Percentiles rank a stretch among this genome's conserved stretches.
Evolutionary conservation across 805 yeast species (phyloP).

Genomic region (Geotrichum ghanense): DNA sequence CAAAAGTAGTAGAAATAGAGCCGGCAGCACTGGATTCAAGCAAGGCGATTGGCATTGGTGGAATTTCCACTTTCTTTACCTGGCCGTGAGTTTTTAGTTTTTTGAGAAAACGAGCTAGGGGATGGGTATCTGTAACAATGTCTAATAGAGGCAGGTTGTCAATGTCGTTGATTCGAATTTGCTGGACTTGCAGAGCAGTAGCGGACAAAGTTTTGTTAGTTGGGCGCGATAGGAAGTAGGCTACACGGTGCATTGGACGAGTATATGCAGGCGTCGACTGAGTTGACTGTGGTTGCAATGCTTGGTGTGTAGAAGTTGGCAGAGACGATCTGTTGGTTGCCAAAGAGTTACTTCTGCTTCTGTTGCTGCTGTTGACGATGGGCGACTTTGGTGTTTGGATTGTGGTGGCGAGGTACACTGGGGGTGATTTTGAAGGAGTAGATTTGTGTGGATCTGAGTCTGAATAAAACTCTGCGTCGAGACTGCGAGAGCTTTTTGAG

Average conservation of each 20-base stretch:
- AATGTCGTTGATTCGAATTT: neutral
- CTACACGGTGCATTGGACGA: neutral
- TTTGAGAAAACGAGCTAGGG: neutral
- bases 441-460: too few relatives aligned
- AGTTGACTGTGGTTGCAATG: too few relatives aligned
- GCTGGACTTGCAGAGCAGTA: neutral
- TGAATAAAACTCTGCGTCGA: too few relatives aligned
- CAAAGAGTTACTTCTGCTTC: too few relatives aligned
- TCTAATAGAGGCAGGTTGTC: neutral
- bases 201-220: neutral
- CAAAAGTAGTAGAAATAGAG: neutral
- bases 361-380: too few relatives aligned
- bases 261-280: neutral
- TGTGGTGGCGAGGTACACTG: too few relatives aligned
- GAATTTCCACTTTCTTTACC: neutral
- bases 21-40: neutral
- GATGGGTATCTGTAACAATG: neutral
- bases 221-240: slow-evolving; percentile 1
- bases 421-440: too few relatives aligned
- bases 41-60: neutral
- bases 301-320: too few relatives aligned
- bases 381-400: too few relatives aligned
- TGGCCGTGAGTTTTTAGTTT: neutral
- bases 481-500: too few relatives aligned
- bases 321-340: too few relatives aligned